Evolutionary conservation across 768 basidiomycete genomes (phyloP), one percentile per base, ranked within the genome.

Genomic region (Agaricus bisporus): DNA sequence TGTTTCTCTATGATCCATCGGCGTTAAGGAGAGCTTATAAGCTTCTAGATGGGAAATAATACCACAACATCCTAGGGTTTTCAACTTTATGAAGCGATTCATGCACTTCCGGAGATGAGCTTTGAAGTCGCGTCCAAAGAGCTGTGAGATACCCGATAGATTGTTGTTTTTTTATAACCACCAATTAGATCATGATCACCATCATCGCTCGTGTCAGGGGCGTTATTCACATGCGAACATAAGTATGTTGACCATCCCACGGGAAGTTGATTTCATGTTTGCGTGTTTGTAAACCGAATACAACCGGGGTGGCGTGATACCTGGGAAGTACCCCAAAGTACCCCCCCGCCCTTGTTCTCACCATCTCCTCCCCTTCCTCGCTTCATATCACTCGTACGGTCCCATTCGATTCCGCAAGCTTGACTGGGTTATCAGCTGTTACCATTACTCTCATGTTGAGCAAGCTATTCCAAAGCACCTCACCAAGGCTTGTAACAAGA

Each of bases 21-120:
- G 49, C 22, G 42, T 51, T 12, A 51, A 41, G 36, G 51, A 26
- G 38, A 18, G 12, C 43, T 44, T 20, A 28, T 35, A 45, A 26
- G 18, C 41, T 52, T 28, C 35, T 48, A 75, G 74, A 43, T 76
- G 74, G 74, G 71, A 75, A 45, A 68, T 74, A 17, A 54, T 68
- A 36, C 63, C 68, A 15, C 66, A 67, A 18, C 64, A 63, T 51
- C 50, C 64, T 29, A 64, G 64, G 59, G 58, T 67, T 11, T 52
- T 66, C 26, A 63, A 66, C 42, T 67, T 70, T 43, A 49, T 71
- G 29, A 64, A 64, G 52, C 63, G 68, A 14, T 56, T 70, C 5
- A 65, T 62, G 62, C 53, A 61, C 22, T 55, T 48, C 26, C 49
- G 47, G n/a, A 55, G 36, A 36, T 55, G 18, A 44, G 6, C 32